Conservation (phyloP, 106 monocot genomes). For the Posidonia australis region DNA sequence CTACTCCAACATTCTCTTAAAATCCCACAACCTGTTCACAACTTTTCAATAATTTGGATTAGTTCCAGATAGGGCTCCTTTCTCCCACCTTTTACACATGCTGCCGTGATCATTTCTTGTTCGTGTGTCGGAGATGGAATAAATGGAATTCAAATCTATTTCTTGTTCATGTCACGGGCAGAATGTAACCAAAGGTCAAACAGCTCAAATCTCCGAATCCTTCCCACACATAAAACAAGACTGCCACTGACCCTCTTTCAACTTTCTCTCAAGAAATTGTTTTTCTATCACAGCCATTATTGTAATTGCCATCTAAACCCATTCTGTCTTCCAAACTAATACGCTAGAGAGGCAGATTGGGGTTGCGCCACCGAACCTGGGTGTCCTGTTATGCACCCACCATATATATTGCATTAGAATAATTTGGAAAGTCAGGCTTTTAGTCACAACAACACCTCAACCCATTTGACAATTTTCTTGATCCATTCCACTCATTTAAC, state of each 20-base stretch:
- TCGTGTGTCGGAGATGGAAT: not conserved
- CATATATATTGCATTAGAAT: not conserved
- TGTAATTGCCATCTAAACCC: too few species aligned
- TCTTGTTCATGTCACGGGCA: not conserved
- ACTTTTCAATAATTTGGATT: too few species aligned
- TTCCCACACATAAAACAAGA: conserved; percentile 9
- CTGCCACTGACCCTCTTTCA: not conserved
- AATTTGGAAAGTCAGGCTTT: not conserved
- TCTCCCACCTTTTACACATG: not conserved
- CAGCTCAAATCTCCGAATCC: conserved; percentile 4
- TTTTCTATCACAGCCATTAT: too few species aligned
- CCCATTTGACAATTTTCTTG: not conserved
- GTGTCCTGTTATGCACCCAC: not conserved
- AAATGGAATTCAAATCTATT: not conserved
- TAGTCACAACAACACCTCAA: conserved; percentile 2
- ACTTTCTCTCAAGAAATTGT: too few species aligned
- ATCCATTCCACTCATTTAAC: not conserved
- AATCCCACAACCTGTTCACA: too few species aligned
- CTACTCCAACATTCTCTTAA: too few species aligned
- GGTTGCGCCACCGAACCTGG: conserved; percentile 9
- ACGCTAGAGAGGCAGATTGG: conserved; percentile 1
- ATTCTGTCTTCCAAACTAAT: conserved; percentile 4
- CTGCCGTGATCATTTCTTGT: not conserved
- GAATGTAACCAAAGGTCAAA: conserved; percentile 4
- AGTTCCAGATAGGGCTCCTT: not conserved